Base-by-base conservation (phyloP, 2,329 filamentous ascomycete genomes). In the Cordyceps cateniannulata region DNA sequence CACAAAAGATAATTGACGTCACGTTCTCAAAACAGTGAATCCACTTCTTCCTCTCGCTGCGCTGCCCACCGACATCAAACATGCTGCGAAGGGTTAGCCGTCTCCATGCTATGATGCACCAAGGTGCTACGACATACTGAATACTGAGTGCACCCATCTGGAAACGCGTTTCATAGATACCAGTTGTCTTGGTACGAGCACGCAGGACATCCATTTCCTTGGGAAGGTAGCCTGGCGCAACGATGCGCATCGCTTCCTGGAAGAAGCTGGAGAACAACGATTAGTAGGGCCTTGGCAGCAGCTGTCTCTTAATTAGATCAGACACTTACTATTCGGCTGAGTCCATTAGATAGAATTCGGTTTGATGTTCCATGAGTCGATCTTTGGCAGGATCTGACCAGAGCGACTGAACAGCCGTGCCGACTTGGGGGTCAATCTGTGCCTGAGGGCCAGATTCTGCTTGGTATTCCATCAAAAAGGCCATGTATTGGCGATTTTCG, bases 11-110 rank as follows among this genome's bases (percentile, higher is more conserved):
- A 75, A 99, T 99, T 4, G 95, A 98, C 48, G 95, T 99, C 69
- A 99, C 95, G 69, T 98, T 98, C 75, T 99, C 95, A 75, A 99
- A 99, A 79, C 95, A 99, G 77, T 99, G 95, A 72, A 99, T 99
- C 95, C 95, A 99, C 79, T 99, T 99, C 81, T 99, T 99, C 64
- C 95, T 85, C 77, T 99, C 95, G 74, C 93, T 98, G 72, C 95
- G 83, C 76, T 99, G 95, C 25, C 95, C 95, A 64, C 95, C 95
- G 5, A 99, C 95, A 74, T 99, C 95, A 72, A 99, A 99, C 95
- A 99, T 99, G 79, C 93, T 98, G 71, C 25, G 58, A 47, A 53
- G 14, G 16, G 35, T 62, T 42, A 57, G 49, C n/a, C 10, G 29
- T 12, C 16, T 44, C 32, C 24, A n/a, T 18, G 3, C 14, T 20